Base-by-base conservation (phyloP, 2,329 filamentous ascomycete genomes). In the Rugonectria rugulosa region DNA sequence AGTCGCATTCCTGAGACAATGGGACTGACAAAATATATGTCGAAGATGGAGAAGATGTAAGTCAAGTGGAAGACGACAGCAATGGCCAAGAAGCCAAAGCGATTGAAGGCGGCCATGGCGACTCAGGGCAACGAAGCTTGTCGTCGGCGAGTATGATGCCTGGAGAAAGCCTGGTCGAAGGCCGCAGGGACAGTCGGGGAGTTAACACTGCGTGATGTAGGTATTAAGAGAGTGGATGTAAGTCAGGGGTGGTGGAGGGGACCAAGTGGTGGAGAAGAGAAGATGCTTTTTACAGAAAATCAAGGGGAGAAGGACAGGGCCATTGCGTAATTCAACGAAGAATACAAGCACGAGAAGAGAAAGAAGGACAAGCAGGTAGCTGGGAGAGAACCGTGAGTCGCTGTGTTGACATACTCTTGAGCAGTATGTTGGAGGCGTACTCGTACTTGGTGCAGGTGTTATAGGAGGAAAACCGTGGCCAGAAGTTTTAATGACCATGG, bases 1-100 rank as follows among this genome's bases (percentile, higher is more conserved):
- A 92, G 84, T 69, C 84, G 86, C 95, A 99, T 99, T 70, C 95
- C 95, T 79, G 89, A 90, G 50, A 98, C 95, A 66, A 99, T 95
- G 19, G 95, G 95, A 72, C 92, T 97, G 71, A 97, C 92, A 72
- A 99, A 99, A 77, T 99, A 98, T 62, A 98, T 95, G 74, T 97
- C 93, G 77, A 99, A 99, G 69, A 98, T 98, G 57, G 92, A 97
- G 72, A 89, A 90, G 53, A 97, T 89, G 74, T 99, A 99, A 62
- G 96, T 85, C 49, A 98, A 74, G 76, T 99, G 96, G 73, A 99
- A 99, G 58, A 94, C 78, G 71, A 97, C 84, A 66, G 95, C 95
- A 71, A 96, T 85, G 72, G 89, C 88, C 74, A 98, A 77, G 73
- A 99, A 98, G 71, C 88, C 88, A 70, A 90, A 85, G 71, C 93